Evolutionary conservation across 2,329 filamentous ascomycete species (phyloP).

Genomic region (Clarireedia hainanense): DNA sequence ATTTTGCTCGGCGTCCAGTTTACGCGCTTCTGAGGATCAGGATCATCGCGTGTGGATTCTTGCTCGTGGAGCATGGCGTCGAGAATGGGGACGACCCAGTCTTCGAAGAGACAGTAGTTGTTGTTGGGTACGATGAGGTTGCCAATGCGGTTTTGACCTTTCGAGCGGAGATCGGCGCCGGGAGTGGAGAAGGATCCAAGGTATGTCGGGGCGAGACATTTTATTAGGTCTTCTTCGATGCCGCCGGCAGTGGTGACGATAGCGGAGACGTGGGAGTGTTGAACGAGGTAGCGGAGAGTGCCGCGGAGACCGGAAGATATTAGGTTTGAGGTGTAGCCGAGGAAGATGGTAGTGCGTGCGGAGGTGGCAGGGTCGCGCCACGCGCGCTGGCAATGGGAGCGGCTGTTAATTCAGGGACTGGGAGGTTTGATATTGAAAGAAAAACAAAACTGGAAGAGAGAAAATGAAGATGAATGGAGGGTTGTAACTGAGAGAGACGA

Average conservation of each 20-base stretch:
- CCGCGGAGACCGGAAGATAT: conserved; percentile 93
- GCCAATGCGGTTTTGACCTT: conserved; percentile 91
- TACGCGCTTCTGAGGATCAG: conserved; percentile 39
- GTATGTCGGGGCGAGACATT: conserved; percentile 91
- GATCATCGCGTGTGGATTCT: conserved; percentile 65
- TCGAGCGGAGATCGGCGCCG: conserved; percentile 70
- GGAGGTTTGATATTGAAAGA: background rate
- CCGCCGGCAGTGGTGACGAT: conserved; percentile 95
- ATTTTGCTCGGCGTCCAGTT: conserved; percentile 93
- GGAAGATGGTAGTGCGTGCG: conserved; percentile 82
- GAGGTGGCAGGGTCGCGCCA: conserved; percentile 76
- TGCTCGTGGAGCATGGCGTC: conserved; percentile 92
- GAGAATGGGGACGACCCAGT: conserved; percentile 95
- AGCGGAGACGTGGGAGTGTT: conserved; percentile 85
- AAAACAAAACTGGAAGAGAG: too few species aligned
- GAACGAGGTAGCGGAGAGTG: conserved; percentile 82
- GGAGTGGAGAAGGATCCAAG: conserved; percentile 75
- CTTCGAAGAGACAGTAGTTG: conserved; percentile 96
- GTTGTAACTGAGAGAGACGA: too few species aligned
- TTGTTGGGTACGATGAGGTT: conserved; percentile 93
- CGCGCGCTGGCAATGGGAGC: conserved; percentile 46
- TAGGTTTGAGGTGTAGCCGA: conserved; percentile 95
- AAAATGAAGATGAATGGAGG: too few species aligned
- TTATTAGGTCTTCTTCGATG: conserved; percentile 96
- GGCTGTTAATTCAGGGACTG: background rate